Evolutionary conservation across 305 asterid genomes (phyloP).

Genomic region (Solanum hybrid): DNA sequence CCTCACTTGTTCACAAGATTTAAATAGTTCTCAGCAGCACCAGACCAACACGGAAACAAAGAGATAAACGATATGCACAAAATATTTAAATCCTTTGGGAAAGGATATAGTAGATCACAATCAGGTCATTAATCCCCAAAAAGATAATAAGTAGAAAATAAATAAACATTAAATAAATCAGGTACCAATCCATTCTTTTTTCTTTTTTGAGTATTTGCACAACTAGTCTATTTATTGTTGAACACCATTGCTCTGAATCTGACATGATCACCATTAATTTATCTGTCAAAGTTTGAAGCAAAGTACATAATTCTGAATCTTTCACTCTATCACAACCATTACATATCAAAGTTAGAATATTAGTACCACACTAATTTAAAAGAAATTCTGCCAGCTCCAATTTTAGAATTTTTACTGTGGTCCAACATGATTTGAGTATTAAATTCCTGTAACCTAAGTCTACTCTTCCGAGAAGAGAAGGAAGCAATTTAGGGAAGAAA

Average conservation of each 20-base stretch:
- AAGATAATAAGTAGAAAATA: background rate
- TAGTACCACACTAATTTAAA: background rate
- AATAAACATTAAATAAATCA: background rate
- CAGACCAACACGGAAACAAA: background rate
- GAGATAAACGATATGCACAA: background rate
- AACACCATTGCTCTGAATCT: background rate
- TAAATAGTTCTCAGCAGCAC: background rate
- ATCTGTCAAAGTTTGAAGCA: background rate
- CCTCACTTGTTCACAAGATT: background rate
- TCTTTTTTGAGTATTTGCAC: background rate
- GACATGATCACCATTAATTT: background rate
- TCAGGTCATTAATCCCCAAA: background rate
- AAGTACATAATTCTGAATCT: background rate
- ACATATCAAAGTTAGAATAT: background rate
- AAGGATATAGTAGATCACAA: background rate
- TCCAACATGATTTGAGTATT: background rate
- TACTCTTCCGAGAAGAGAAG: background rate
- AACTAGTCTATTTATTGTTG: background rate
- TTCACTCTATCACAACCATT: background rate
- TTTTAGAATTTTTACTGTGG: background rate
- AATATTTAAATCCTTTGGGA: background rate
- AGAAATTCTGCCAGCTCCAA: background rate
- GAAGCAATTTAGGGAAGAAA: background rate
- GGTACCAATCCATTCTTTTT: background rate
- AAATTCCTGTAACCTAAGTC: background rate